Evolutionary conservation across 2,329 filamentous ascomycete species (phyloP).

Genomic region (Hypoxylon sp.): DNA sequence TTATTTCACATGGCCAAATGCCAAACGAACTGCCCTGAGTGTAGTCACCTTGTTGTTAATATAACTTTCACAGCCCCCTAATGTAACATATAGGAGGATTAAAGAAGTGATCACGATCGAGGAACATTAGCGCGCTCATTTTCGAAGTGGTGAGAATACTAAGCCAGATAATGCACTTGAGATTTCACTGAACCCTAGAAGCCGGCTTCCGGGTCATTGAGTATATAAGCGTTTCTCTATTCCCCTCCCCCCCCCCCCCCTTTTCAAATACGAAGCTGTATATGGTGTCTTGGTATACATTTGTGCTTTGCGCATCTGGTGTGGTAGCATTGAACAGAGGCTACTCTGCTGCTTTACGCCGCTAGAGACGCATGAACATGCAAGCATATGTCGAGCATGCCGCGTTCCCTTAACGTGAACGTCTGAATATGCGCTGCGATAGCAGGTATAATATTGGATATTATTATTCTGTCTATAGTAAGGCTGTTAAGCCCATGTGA

Average conservation of each 20-base stretch:
- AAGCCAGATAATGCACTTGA: neutral
- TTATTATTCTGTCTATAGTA: slow-evolving; percentile 4
- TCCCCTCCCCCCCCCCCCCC: too few species aligned
- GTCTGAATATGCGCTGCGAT: slow-evolving; percentile 17
- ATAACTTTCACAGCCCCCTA: neutral
- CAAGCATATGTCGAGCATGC: slow-evolving; percentile 3
- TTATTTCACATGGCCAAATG: neutral
- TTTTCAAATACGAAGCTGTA: too few species aligned
- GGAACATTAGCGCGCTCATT: slow-evolving; percentile 15
- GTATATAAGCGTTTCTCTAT: too few species aligned
- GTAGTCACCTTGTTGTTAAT: neutral
- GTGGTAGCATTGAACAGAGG: too few species aligned
- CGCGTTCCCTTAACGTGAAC: slow-evolving; percentile 11
- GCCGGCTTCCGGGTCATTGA: too few species aligned
- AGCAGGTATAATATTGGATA: slow-evolving; percentile 12
- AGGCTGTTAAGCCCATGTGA: slow-evolving; percentile 24
- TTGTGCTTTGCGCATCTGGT: too few species aligned
- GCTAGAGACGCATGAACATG: neutral
- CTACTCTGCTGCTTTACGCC: neutral
- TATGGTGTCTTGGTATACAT: too few species aligned
- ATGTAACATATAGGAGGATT: slow-evolving; percentile 4
- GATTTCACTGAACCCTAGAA: neutral
- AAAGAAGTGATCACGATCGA: slow-evolving; percentile 22
- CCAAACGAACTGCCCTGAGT: neutral
- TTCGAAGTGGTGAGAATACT: slow-evolving; percentile 19